Base-by-base conservation (phyloP, 768 basidiomycete species). In the Trametes cingulata region DNA sequence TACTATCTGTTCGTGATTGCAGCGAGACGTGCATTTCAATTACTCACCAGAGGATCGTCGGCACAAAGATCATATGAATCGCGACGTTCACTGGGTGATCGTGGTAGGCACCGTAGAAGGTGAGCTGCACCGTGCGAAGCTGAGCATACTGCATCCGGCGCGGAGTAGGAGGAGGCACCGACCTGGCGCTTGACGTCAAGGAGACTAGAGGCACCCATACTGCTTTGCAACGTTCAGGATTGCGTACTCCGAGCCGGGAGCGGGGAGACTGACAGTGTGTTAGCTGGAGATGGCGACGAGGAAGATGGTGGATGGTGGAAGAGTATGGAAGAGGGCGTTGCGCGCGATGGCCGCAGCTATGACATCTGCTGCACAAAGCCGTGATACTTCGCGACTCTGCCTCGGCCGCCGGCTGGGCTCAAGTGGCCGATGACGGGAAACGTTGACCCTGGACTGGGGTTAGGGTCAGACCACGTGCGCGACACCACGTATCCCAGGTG, bases 91-190 rank as follows among this genome's bases (percentile, higher is more conserved):
- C 75, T 25, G 84, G 84, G 72, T 96, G 88, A 15, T 85, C 79
- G 73, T 97, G 95, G 75, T 97, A 97, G 51, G 93, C 88, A 19
- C 93, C 93, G 72, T 98, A 98, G 79, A 96, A 96, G 24, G 87
- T 80, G 69, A 98, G 82, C 93, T 97, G 47, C 33, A 20, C 60
- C 60, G 19, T 41, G 6, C 37, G 53, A 17, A 52, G 37, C 50
- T 56, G 55, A 45, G 14, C 8, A 9, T 45, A 9, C 46, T 22
- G 22, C 10, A 17, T 43, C 20, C 27, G 42, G 24, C 10, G 14
- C 15, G 24, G 1, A 14, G 35, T 22, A 29, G 15, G 12, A 33
- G 33, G 7, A 29, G 22, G 5, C 12, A 69, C 73, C 7, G 62
- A 87, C 90, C 78, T 92, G 90, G 40, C 85, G 82, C 64, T 88